phyloP scores from a whole-genome alignment of 306 rosid genomes.

The Vigna mungo region DNA sequence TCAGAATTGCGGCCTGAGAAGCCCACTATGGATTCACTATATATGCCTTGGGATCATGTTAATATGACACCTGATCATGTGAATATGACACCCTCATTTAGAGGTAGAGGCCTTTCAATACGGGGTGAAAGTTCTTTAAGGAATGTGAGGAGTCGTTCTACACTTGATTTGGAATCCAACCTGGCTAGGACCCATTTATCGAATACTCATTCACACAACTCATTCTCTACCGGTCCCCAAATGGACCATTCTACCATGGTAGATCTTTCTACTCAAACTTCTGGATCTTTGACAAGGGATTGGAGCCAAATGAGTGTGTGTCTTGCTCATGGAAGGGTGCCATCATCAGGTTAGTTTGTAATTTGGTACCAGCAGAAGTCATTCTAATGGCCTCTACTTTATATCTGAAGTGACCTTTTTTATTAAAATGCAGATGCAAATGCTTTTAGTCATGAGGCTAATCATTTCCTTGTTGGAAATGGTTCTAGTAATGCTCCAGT shows the following conservation, averaged over 20 bases:
- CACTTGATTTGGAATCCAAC: conserved; percentile 69
- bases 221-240: conserved; percentile 51
- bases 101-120: conserved; percentile 67
- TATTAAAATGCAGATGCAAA: conserved; percentile 54
- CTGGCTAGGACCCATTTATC: conserved; percentile 64
- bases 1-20: conserved; percentile 66
- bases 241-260: conserved; percentile 54
- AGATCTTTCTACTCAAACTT: conserved; percentile 58
- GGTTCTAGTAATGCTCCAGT: conserved; percentile 54
- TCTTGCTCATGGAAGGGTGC: conserved; percentile 56
- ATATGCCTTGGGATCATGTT: conserved; percentile 69
- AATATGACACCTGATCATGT: conserved; percentile 59
- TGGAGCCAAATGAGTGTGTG: conserved; percentile 64
- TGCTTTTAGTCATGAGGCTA: conserved; percentile 58
- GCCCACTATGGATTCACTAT: conserved; percentile 59
- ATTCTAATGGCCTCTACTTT: not conserved
- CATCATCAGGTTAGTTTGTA: conserved; percentile 53
- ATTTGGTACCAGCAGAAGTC: not conserved
- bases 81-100: conserved; percentile 53
- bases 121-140: conserved; percentile 68
- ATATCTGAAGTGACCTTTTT: conserved; percentile 25
- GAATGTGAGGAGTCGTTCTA: conserved; percentile 79
- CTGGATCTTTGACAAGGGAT: conserved; percentile 53
- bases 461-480: conserved; percentile 58
- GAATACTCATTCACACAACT: conserved; percentile 52